Percentiles rank a stretch among this genome's conserved stretches.
Evolutionary conservation across 257 asterid genomes (phyloP).

Genomic region (Nicotiana paniculata): DNA sequence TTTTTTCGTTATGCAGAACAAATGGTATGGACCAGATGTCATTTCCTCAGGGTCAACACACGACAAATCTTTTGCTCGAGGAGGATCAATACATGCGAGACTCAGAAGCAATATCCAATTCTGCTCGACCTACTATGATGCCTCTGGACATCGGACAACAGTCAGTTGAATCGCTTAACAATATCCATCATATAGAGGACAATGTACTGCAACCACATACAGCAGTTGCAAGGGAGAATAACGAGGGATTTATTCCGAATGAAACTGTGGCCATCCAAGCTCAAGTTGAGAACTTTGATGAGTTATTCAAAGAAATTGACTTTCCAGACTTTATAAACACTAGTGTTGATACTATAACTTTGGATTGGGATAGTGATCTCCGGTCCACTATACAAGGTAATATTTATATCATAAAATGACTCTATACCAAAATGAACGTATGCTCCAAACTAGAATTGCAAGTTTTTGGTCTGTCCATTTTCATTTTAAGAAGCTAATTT

Average conservation of each 20-base stretch:
- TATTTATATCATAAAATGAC: neutral
- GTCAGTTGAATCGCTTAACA: neutral
- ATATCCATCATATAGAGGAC: neutral
- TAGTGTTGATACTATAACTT: neutral
- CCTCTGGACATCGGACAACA: neutral
- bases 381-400: neutral
- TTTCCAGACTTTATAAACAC: neutral
- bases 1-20: constrained; percentile 1
- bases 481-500: neutral
- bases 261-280: neutral
- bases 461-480: neutral
- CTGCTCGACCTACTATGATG: neutral
- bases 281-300: neutral
- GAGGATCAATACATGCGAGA: constrained; percentile 3
- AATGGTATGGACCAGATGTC: neutral
- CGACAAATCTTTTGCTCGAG: neutral
- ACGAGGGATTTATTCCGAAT: neutral
- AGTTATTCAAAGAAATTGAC: neutral
- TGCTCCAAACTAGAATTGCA: neutral
- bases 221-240: neutral
- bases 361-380: neutral
- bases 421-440: neutral
- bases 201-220: neutral
- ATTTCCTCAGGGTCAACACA: neutral
- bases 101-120: neutral